Evolutionary conservation across 1,284 basidiomycete species (phyloP), one percentile per base, ranked within the genome.

Genomic region (Rhodotorula sp.): DNA sequence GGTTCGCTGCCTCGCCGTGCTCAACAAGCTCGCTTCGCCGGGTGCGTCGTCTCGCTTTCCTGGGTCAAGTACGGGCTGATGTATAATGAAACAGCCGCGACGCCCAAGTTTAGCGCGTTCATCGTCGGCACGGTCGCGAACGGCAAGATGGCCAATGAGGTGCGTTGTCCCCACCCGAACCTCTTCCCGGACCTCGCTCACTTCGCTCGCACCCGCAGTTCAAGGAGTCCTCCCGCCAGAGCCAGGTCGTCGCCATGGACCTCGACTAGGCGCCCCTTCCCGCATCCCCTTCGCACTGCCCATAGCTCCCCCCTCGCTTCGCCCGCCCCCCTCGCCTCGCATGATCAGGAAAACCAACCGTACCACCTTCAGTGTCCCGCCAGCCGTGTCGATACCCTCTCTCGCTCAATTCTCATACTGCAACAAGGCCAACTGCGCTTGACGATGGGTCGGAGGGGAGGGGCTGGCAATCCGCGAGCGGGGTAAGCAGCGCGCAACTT

Each of bases 1-100:
- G 25, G 78, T 81, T 61, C 78, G 82, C 32, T 73, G 71, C 51
- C 63, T 77, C 41, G 72, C 67, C 1, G 71, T 70, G 4, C 53
- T 77, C 22, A 66, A 71, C 65, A 58, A 62, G 8, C 58, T 72
- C 37, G 51, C 66, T 12, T 64, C 63, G 44, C 48, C 59, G 1
- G 53, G 66, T 72, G 34, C 27, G 68, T 56, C 53, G 3, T 41
- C 27, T 22, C 32, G 22, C 32, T 29, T 17, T 27, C 27, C 3
- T 9, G 27, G 1, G 37, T 27, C 15, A 4, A 9, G 12, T n/a
- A 5, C 37, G 19, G 5, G 27, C 60, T 61, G 15, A 51, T 36
- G 6, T 19, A 13, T n/a, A 9, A 10, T 51, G 36, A 10, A 1
- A 6, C 61, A 75, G 74, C 46, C 0, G 54, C 48, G 29, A 64